Evolutionary conservation across 2,329 filamentous ascomycete species (phyloP).

Genomic region (Sphaerulina populicola): DNA sequence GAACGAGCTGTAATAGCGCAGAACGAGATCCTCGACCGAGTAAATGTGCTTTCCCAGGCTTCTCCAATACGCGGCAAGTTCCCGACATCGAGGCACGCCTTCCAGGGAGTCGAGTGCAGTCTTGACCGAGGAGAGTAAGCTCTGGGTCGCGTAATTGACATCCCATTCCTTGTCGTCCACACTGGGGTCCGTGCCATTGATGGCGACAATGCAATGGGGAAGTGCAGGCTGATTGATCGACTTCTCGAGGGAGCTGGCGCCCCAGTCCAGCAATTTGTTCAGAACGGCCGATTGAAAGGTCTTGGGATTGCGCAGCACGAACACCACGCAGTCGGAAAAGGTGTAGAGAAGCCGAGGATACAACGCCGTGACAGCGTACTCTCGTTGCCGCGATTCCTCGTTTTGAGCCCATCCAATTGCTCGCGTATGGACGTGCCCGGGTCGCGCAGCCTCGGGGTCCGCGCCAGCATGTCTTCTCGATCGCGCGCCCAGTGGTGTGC

Average conservation of each 20-base stretch:
- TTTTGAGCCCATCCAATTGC: slow-evolving; percentile 31
- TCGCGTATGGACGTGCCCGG: slow-evolving; percentile 20
- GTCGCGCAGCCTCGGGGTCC: slow-evolving; percentile 13
- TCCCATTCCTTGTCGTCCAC: slow-evolving; percentile 32
- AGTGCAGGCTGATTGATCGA: slow-evolving; percentile 49
- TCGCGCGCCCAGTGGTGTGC: slow-evolving; percentile 31
- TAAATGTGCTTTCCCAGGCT: slow-evolving; percentile 37
- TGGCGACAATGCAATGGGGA: slow-evolving; percentile 48
- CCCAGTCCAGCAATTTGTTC: slow-evolving; percentile 43
- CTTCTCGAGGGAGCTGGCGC: slow-evolving; percentile 44
- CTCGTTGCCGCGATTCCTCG: slow-evolving; percentile 28
- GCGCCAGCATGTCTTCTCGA: slow-evolving; percentile 17
- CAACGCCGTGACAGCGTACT: slow-evolving; percentile 35
- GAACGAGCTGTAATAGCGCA: slow-evolving; percentile 46
- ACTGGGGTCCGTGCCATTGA: slow-evolving; percentile 33
- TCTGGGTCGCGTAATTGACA: slow-evolving; percentile 30
- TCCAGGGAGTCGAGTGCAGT: slow-evolving; percentile 28
- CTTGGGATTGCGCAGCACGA: slow-evolving; percentile 36
- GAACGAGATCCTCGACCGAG: slow-evolving; percentile 42
- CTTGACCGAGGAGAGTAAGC: slow-evolving; percentile 29
- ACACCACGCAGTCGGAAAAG: slow-evolving; percentile 40
- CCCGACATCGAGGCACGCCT: slow-evolving; percentile 30
- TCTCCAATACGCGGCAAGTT: slow-evolving; percentile 40
- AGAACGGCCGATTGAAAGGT: slow-evolving; percentile 33
- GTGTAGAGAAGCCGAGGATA: slow-evolving; percentile 39